Evolutionary conservation across 176 grass and related monocot genomes (phyloP).

Genomic region (Carex pumila): DNA sequence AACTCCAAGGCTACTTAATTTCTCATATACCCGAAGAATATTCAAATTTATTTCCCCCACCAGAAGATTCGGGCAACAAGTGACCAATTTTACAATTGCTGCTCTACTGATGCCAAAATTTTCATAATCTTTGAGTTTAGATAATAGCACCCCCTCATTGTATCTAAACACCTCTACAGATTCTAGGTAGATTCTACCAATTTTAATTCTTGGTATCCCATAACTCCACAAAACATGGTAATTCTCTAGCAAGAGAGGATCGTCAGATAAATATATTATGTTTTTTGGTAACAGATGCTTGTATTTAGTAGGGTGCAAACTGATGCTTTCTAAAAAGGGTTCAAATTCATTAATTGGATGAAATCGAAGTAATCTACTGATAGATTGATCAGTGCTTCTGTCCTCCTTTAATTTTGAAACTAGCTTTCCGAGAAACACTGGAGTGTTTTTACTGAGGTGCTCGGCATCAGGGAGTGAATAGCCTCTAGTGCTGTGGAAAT

Average conservation of each 20-base stretch:
- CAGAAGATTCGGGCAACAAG: slow-evolving; percentile 41
- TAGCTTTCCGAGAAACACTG: slow-evolving; percentile 31
- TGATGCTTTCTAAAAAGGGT: slow-evolving; percentile 57
- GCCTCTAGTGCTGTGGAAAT: slow-evolving; percentile 34
- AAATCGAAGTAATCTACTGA: slow-evolving; percentile 33
- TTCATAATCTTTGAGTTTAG: slow-evolving; percentile 43
- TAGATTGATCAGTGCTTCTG: slow-evolving; percentile 2
- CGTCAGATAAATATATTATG: slow-evolving; percentile 43
- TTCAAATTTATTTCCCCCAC: slow-evolving; percentile 29
- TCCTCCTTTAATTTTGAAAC: slow-evolving; percentile 19
- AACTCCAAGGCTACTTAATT: slow-evolving; percentile 37
- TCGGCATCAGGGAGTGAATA: slow-evolving; percentile 34
- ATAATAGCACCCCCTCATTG: slow-evolving; percentile 8
- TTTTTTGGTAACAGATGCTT: slow-evolving; percentile 29
- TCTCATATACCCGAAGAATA: slow-evolving; percentile 35
- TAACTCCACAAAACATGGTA: slow-evolving; percentile 42
- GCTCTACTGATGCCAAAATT: slow-evolving; percentile 31
- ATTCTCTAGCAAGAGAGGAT: slow-evolving; percentile 40
- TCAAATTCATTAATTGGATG: slow-evolving; percentile 60
- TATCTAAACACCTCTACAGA: slow-evolving; percentile 36
- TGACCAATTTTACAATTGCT: slow-evolving; percentile 38
- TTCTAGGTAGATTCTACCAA: slow-evolving; percentile 53
- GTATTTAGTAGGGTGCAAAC: slow-evolving; percentile 27
- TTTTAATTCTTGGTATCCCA: slow-evolving; percentile 39
- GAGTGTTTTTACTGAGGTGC: slow-evolving; percentile 49